A percentile compares a stretch with the other conserved stretches of the same genome.
phyloP scores from a whole-genome alignment of 169 alveolate species.

The Babesia microti region DNA sequence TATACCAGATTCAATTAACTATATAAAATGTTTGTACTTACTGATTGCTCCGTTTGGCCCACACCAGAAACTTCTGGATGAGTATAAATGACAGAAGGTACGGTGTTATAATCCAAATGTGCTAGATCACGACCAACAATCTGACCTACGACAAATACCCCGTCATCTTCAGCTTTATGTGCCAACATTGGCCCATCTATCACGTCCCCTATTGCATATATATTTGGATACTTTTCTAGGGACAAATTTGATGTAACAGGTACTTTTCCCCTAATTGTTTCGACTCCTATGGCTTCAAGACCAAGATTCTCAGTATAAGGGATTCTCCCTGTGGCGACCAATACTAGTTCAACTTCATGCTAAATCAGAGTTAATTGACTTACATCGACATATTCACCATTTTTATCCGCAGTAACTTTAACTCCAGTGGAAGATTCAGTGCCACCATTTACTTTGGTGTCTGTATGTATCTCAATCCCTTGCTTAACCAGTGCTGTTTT shows the following conservation, averaged over 20 bases:
- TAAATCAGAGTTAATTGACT: constrained; percentile 13
- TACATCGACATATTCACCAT: constrained; percentile 2
- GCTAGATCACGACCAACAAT: constrained; percentile 77
- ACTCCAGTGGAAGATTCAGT: constrained; percentile 5
- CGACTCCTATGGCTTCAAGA: constrained; percentile 76
- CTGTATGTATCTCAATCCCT: constrained; percentile 64
- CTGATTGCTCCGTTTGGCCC: constrained; percentile 92
- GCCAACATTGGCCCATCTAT: constrained; percentile 96
- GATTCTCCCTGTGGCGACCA: constrained; percentile 92
- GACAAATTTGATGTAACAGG: constrained; percentile 4
- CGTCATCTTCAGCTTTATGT: constrained; percentile 97
- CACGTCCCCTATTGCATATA: constrained; percentile 96
- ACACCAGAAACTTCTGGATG: constrained; percentile 96
- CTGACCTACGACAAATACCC: constrained; percentile 85
- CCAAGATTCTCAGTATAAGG: constrained; percentile 84
- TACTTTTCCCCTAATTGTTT: constrained; percentile 71
- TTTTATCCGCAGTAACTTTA: background rate
- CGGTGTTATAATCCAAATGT: constrained; percentile 78
- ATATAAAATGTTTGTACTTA: constrained; percentile 23
- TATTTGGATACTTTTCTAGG: constrained; percentile 39
- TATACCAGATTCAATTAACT: constrained; percentile 61
- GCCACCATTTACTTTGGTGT: constrained; percentile 71
- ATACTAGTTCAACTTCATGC: constrained; percentile 81
- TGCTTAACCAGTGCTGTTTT: constrained; percentile 58
- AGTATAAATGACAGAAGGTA: constrained; percentile 95